Evolutionary conservation across 192 early-diverging fungal genomes (phyloP).

Genomic region (Anaeromyces robustus): DNA sequence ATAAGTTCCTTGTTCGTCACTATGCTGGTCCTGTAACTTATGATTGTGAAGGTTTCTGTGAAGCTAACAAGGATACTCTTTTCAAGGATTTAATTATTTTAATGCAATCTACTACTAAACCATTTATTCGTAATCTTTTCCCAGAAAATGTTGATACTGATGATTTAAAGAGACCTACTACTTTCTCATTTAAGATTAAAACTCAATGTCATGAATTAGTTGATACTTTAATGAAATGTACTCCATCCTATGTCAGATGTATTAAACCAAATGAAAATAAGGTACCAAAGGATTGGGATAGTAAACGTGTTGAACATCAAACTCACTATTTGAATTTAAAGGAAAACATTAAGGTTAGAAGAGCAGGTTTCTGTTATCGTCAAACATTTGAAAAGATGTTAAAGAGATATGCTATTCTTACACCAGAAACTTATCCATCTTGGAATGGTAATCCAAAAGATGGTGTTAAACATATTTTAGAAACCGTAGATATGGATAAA

Average conservation of each 20-base stretch:
- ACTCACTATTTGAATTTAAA: slow-evolving; percentile 84
- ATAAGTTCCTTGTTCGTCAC: slow-evolving; percentile 67
- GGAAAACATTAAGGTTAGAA: slow-evolving; percentile 94
- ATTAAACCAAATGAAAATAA: slow-evolving; percentile 98
- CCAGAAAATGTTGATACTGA: slow-evolving; percentile 76
- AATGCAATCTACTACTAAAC: slow-evolving; percentile 59
- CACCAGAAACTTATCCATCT: slow-evolving; percentile 49
- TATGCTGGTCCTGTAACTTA: slow-evolving; percentile 97
- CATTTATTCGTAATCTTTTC: slow-evolving; percentile 68
- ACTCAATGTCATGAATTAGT: slow-evolving; percentile 64
- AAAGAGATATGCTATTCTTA: slow-evolving; percentile 59
- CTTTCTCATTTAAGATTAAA: slow-evolving; percentile 93
- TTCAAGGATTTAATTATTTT: slow-evolving; percentile 83
- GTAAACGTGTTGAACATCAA: slow-evolving; percentile 83
- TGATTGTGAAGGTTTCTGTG: slow-evolving; percentile 79
- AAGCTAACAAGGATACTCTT: slow-evolving; percentile 95
- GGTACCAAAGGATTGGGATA: slow-evolving; percentile 77
- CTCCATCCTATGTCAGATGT: slow-evolving; percentile 86
- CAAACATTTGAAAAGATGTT: slow-evolving; percentile 87
- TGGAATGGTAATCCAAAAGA: slow-evolving; percentile 64
- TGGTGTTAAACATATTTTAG: slow-evolving; percentile 65
- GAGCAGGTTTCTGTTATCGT: slow-evolving; percentile 95
- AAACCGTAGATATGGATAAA: slow-evolving; percentile 62
- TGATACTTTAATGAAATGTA: slow-evolving; percentile 83
- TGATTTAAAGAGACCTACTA: slow-evolving; percentile 92